A percentile compares a stretch with the other conserved stretches of the same genome.
Evolutionary conservation across 257 asterid genomes (phyloP).

Genomic region (Solanum medicagineum): DNA sequence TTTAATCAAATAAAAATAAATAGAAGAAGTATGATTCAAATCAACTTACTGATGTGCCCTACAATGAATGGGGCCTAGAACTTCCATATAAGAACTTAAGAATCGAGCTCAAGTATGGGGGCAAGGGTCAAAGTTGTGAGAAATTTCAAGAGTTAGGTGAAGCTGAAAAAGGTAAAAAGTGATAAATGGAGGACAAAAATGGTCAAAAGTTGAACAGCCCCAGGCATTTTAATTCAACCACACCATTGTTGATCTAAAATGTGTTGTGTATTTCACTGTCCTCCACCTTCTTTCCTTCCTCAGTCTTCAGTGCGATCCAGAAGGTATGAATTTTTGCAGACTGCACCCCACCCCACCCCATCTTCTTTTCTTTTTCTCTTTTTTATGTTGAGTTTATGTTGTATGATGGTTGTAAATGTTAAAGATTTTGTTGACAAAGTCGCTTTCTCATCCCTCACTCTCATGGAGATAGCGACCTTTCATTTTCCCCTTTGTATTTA

Average conservation of each 20-base stretch:
- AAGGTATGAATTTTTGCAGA: background rate
- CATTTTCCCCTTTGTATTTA: constrained; percentile 23
- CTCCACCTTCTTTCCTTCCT: background rate
- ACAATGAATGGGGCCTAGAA: no score
- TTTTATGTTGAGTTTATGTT: background rate
- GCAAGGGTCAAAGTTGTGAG: background rate
- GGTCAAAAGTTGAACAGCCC: background rate
- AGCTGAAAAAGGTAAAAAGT: background rate
- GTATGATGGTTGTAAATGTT: background rate
- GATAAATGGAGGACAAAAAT: background rate
- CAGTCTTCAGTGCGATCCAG: background rate
- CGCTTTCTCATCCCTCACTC: constrained; percentile 35
- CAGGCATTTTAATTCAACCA: background rate
- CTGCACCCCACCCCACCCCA: background rate
- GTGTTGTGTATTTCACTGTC: background rate
- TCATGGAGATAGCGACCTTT: constrained; percentile 40
- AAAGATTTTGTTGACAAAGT: constrained; percentile 8
- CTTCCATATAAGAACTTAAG: no score
- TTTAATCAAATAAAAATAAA: no score
- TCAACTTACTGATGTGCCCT: no score
- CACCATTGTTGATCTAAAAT: background rate
- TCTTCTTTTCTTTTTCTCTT: background rate
- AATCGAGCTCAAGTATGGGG: background rate
- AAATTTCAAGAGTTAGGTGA: background rate
- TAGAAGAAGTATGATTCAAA: no score